Evolutionary conservation across 2,329 filamentous ascomycete species (phyloP), one percentile per base, ranked within the genome.

Genomic region (Cryoendolithus antarcticus): DNA sequence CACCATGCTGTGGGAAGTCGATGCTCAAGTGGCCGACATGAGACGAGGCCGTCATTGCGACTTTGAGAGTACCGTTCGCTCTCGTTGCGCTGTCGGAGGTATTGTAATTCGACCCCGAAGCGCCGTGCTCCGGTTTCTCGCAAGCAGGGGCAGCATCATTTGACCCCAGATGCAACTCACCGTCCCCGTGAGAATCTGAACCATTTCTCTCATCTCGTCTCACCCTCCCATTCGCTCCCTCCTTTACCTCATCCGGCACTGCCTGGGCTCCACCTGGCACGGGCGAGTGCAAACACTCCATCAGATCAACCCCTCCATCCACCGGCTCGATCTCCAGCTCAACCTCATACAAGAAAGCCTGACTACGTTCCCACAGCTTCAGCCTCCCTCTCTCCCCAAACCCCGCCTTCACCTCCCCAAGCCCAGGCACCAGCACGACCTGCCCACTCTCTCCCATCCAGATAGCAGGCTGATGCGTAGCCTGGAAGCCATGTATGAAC

Each of bases 401-500:
- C 6, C 61, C 44, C 1, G 54, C 42, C 38, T 48, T 41, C 6
- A 56, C 47, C 9, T 49, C 42, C 7, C 59, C 57, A 32, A 64
- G 51, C 0, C 66, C 63, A 0, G 66, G 61, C 30, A 52, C 57
- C 3, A 70, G 34, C 3, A 68, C 61, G 1, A 66, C 56, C 47
- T 69, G 65, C 5, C 67, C 66, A 8, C 62, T 57, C 47, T 70
- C 66, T 3, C 66, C 67, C 64, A 70, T 70, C 66, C 67, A 69
- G n/a, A 70, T 70, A 0, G 67, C 67, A 0, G 67, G 67, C 44
- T 70, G 66, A 40, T 70, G 66, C 1, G 66, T 69, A 6, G 65
- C 66, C 46, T 70, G 66, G 39, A 70, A 69, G 1, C 67, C 66
- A 42, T 70, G 67, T 6, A 69, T 59, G 15, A 60, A 59, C 1